phyloP scores from a whole-genome alignment of 1,284 basidiomycete species.

The Boletus semigastroideus region DNA sequence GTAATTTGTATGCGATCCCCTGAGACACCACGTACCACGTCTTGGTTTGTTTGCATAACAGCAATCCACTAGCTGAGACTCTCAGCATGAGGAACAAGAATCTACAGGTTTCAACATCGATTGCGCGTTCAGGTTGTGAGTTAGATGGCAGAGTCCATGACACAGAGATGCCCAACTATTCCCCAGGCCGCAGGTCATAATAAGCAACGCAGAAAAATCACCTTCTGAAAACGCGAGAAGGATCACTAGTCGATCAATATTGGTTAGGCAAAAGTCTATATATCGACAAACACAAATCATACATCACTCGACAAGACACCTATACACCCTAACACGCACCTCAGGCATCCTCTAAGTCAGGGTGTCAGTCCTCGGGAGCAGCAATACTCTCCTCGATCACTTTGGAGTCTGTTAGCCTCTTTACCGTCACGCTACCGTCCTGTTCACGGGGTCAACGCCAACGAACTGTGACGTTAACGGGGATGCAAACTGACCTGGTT shows the following conservation, averaged over 20 bases:
- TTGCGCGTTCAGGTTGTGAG: too few species aligned
- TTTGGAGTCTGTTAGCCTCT: slow-evolving; percentile 9
- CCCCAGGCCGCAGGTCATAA: too few species aligned
- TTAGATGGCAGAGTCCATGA: too few species aligned
- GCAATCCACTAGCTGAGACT: too few species aligned
- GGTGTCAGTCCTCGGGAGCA: slow-evolving; percentile 10
- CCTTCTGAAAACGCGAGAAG: too few species aligned
- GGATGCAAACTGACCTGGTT: slow-evolving; percentile 60
- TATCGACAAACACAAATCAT: not conserved
- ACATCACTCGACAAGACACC: not conserved
- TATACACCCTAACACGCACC: not conserved
- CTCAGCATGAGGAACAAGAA: too few species aligned
- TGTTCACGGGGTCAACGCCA: slow-evolving; percentile 3
- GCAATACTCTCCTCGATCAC: slow-evolving; percentile 24
- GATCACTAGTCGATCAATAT: not conserved
- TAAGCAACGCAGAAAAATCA: too few species aligned
- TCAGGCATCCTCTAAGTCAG: not conserved
- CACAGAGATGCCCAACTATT: too few species aligned
- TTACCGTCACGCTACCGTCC: slow-evolving; percentile 35
- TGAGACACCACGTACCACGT: too few species aligned
- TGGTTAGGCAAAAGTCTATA: not conserved
- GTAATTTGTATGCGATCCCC: too few species aligned
- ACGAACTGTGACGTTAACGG: not conserved
- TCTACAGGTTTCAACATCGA: too few species aligned
- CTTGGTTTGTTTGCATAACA: too few species aligned